These are phyloP conservation scores for Collybiopsis confluens DNA, from an alignment of 768 basidiomycete genomes.

Conservation along the genomic window DNA sequence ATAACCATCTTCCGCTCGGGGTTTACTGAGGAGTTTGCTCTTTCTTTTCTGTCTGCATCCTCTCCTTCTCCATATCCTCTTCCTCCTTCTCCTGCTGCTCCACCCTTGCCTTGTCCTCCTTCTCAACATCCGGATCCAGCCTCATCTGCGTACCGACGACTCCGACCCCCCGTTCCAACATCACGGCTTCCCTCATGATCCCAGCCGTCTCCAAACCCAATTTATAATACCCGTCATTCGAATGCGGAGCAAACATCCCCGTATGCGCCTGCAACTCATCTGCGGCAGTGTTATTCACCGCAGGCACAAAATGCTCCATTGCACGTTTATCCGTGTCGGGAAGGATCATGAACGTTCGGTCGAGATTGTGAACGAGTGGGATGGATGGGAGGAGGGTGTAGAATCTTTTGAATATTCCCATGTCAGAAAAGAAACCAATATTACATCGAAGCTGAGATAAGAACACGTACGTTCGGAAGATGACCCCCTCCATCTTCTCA, in stretches of 20 bases:
- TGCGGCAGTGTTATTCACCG: conserved; percentile 59
- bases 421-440: not conserved
- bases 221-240: conserved; percentile 89
- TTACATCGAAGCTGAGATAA: not conserved
- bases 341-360: conserved; percentile 76
- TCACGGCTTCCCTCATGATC: conserved; percentile 55
- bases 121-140: not conserved
- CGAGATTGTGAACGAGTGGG: conserved; percentile 47
- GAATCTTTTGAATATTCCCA: conserved; percentile 45
- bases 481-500: conserved; percentile 57
- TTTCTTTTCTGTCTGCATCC: not conserved
- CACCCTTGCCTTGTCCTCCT: not conserved
- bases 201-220: conserved; percentile 68
- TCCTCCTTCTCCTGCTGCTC: not conserved
- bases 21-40: not conserved
- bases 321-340: conserved; percentile 51
- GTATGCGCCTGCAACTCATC: conserved; percentile 86
- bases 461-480: conserved; percentile 66
- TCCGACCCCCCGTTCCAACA: conserved; percentile 21
- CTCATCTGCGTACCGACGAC: not conserved
- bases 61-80: not conserved
- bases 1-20: not conserved
- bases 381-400: conserved; percentile 75
- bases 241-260: conserved; percentile 77
- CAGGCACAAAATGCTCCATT: conserved; percentile 54